Conservation (phyloP, 257 asterid species). For the Solanum pennellii region DNA sequence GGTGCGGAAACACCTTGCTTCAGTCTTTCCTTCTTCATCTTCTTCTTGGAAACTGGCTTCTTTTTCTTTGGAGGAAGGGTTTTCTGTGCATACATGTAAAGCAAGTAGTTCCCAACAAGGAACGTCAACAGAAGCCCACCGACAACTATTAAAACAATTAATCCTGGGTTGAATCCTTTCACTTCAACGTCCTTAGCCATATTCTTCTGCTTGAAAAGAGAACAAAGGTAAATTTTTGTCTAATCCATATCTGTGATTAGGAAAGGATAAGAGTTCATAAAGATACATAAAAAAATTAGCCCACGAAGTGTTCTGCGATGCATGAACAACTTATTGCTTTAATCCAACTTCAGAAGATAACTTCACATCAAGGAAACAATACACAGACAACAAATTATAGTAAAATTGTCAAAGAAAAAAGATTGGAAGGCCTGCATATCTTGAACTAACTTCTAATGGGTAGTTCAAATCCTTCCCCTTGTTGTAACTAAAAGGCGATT, state of each 20-base stretch:
- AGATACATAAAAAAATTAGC: neutral
- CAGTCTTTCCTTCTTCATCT: slow-evolving; percentile 83
- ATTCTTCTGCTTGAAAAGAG: slow-evolving; percentile 36
- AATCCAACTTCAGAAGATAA: neutral
- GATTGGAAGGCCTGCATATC: neutral
- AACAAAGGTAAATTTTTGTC: neutral
- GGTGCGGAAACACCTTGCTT: slow-evolving; percentile 93
- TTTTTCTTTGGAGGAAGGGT: slow-evolving; percentile 77
- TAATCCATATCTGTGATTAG: neutral
- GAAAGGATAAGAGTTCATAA: neutral
- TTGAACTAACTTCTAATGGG: neutral
- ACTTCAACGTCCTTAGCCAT: slow-evolving; percentile 31
- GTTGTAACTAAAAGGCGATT: neutral
- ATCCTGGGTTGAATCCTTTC: slow-evolving; percentile 68
- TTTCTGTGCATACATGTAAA: slow-evolving; percentile 66
- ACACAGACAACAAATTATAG: neutral
- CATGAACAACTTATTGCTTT: neutral
- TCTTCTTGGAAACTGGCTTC: slow-evolving; percentile 89
- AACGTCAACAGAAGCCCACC: slow-evolving; percentile 60
- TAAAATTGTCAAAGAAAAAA: neutral
- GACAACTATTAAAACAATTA: slow-evolving; percentile 59
- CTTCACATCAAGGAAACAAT: neutral
- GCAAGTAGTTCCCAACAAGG: slow-evolving; percentile 60
- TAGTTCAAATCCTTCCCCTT: neutral
- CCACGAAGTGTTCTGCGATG: neutral